Evolutionary conservation across 2,329 filamentous ascomycete species (phyloP).

Genomic region (Exserohilum rostratum): DNA sequence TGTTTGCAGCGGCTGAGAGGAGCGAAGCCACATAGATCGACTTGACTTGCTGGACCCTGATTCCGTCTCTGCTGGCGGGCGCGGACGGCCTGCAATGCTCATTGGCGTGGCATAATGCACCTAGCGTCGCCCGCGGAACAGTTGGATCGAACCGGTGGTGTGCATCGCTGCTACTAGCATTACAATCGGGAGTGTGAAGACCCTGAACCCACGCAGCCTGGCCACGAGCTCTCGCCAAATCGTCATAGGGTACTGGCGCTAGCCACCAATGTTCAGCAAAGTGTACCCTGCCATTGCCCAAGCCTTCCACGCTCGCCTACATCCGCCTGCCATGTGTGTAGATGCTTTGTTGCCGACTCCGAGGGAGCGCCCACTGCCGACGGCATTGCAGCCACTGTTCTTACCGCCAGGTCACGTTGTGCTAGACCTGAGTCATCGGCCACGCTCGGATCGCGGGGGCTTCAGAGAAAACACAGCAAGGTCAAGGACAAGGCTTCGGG

Average conservation of each 20-base stretch:
- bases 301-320: background rate
- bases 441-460: background rate
- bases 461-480: background rate
- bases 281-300: constrained; percentile 6
- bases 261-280: constrained; percentile 13
- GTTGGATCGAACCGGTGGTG: constrained; percentile 23
- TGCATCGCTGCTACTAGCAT: constrained; percentile 26
- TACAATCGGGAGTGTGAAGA: constrained; percentile 5
- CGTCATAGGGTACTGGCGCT: constrained; percentile 4
- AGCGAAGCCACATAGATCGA: background rate
- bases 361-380: too few species aligned
- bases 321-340: too few species aligned
- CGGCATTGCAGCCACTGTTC: background rate
- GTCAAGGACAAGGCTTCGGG: background rate
- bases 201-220: constrained; percentile 10
- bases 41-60: constrained; percentile 14
- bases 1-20: constrained; percentile 2
- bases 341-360: too few species aligned
- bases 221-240: constrained; percentile 4
- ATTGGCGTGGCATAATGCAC: constrained; percentile 8
- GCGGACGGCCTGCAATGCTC: background rate
- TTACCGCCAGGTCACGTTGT: background rate
- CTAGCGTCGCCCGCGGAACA: background rate
- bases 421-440: background rate
- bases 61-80: background rate